phyloP scores from a whole-genome alignment of 129 eudicot species.

The Oenanthe sinensis region DNA sequence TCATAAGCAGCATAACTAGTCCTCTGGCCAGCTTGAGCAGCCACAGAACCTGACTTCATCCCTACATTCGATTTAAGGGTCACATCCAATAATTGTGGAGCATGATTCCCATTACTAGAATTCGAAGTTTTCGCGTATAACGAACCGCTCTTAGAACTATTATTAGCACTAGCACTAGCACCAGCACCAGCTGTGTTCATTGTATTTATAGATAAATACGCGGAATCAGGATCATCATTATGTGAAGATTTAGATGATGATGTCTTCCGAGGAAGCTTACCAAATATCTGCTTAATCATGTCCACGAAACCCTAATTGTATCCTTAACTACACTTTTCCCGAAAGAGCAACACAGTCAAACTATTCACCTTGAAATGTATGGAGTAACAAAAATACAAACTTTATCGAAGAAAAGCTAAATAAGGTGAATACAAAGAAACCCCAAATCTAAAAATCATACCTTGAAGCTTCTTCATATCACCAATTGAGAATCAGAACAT shows the following conservation, averaged over 20 bases:
- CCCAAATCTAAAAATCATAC: background rate
- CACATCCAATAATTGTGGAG: background rate
- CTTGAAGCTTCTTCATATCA: background rate
- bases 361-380: background rate
- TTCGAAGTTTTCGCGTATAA: background rate
- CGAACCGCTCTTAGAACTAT: background rate
- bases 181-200: background rate
- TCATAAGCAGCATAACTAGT: conserved; percentile 33
- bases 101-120: conserved; percentile 22
- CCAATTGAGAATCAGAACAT: background rate
- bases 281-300: conserved; percentile 64
- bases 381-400: background rate
- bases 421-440: background rate
- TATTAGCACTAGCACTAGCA: conserved; percentile 5
- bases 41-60: conserved; percentile 31
- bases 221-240: conserved; percentile 23
- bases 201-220: conserved; percentile 16
- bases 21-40: conserved; percentile 27
- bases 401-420: background rate
- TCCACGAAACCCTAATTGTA: conserved; percentile 5
- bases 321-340: background rate
- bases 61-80: conserved; percentile 25
- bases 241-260: conserved; percentile 48
- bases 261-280: conserved; percentile 66
- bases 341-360: background rate